Evolutionary conservation across 306 rosid genomes (phyloP).

Genomic region (Prunus kanzakura): DNA sequence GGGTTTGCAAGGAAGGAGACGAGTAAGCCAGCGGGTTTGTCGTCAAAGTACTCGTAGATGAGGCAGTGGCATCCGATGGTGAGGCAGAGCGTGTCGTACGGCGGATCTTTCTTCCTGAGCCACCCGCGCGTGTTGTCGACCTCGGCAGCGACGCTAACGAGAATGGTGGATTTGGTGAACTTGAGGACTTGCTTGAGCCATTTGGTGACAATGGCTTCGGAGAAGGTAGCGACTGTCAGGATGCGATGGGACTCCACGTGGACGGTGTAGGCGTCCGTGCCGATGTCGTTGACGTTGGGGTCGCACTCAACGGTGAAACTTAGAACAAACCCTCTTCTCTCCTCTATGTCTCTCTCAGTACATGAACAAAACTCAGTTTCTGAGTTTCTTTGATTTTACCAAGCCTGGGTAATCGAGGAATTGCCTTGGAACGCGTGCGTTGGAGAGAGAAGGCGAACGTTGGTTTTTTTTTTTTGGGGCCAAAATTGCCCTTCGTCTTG

Average conservation of each 20-base stretch:
- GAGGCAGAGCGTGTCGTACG: slow-evolving; percentile 19
- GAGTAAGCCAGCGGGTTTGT: not conserved
- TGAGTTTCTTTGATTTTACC: too few species aligned
- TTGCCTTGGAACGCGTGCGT: too few species aligned
- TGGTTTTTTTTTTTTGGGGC: too few species aligned
- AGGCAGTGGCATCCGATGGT: slow-evolving; percentile 21
- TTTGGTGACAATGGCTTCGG: not conserved
- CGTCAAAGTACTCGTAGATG: not conserved
- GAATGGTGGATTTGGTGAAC: not conserved
- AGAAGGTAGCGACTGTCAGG: slow-evolving; percentile 19
- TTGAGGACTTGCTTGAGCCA: slow-evolving; percentile 19
- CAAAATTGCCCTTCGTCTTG: too few species aligned
- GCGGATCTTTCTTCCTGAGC: not conserved
- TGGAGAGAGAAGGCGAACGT: too few species aligned
- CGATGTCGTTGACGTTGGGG: too few species aligned
- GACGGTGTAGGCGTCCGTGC: slow-evolving; percentile 13
- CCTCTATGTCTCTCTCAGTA: too few species aligned
- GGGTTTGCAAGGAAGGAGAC: slow-evolving; percentile 14
- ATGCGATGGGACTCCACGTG: slow-evolving; percentile 23
- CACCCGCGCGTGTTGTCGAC: not conserved
- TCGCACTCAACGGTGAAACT: not conserved
- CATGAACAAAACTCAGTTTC: too few species aligned
- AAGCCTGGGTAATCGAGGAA: too few species aligned
- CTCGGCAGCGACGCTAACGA: slow-evolving; percentile 19
- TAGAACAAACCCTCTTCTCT: too few species aligned